phyloP scores from a whole-genome alignment of 768 basidiomycete genomes.

The Suillus brevipes region DNA sequence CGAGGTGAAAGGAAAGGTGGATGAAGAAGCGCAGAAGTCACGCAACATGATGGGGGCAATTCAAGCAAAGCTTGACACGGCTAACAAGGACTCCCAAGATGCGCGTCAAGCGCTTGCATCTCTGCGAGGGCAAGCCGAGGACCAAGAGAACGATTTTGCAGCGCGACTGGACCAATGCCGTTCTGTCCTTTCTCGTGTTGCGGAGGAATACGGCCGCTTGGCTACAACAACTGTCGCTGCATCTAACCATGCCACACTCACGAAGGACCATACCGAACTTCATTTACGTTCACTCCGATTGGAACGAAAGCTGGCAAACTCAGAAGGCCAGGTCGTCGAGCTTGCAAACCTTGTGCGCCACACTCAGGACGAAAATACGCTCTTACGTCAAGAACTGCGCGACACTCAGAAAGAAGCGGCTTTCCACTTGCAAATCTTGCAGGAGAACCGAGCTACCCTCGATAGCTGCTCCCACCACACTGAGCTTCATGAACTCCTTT shows the following conservation, averaged over 20 bases:
- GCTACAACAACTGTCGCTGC: conserved; percentile 43
- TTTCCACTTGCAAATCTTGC: conserved; percentile 16
- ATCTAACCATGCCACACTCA: conserved; percentile 38
- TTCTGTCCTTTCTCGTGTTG: conserved; percentile 44
- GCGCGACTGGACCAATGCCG: conserved; percentile 53
- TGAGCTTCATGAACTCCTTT: conserved; percentile 5
- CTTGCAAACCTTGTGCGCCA: conserved; percentile 63
- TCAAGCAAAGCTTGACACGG: conserved; percentile 38
- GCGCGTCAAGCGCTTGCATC: conserved; percentile 34
- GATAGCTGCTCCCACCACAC: neutral
- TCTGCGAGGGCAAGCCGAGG: conserved; percentile 32
- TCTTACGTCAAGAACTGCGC: conserved; percentile 34
- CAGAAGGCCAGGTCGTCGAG: conserved; percentile 66
- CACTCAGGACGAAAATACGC: conserved; percentile 49
- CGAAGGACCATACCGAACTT: conserved; percentile 38
- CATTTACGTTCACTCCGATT: conserved; percentile 51
- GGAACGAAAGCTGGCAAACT: conserved; percentile 67
- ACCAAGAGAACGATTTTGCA: conserved; percentile 47
- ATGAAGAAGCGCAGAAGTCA: conserved; percentile 40
- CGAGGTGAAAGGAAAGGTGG: conserved; percentile 42
- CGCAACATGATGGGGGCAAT: conserved; percentile 35
- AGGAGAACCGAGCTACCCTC: conserved; percentile 8
- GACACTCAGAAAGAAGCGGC: conserved; percentile 19
- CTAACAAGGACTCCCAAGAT: conserved; percentile 37
- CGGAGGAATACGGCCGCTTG: conserved; percentile 55